phyloP scores from a whole-genome alignment of 1,284 basidiomycete species.

The Jaminaea rosea region DNA sequence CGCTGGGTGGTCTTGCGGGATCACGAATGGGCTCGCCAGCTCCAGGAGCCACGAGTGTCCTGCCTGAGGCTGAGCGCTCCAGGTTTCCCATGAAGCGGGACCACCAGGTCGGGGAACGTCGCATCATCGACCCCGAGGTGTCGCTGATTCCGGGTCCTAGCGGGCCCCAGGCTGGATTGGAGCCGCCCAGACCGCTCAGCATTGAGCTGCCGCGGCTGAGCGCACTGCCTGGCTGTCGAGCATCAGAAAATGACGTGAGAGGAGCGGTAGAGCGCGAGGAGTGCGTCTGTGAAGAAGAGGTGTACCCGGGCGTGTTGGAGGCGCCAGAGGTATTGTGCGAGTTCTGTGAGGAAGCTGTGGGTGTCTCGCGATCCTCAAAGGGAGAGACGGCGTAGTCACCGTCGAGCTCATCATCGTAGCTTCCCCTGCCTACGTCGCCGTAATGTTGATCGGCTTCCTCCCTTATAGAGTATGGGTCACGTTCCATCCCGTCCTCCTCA shows the following conservation, averaged over 20 bases:
- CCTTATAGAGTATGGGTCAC: not conserved
- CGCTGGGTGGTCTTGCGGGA: slow-evolving; percentile 22
- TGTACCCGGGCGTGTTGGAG: too few relatives aligned
- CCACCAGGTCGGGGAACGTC: slow-evolving; percentile 37
- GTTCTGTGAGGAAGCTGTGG: too few relatives aligned
- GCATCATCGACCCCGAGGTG: slow-evolving; percentile 8
- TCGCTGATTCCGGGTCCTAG: not conserved
- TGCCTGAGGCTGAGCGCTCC: slow-evolving; percentile 28
- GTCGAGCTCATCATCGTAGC: not conserved
- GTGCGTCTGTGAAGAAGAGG: too few relatives aligned
- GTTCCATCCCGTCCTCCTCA: slow-evolving; percentile 15
- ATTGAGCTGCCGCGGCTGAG: too few relatives aligned
- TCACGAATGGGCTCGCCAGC: slow-evolving; percentile 30
- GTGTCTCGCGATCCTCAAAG: too few relatives aligned
- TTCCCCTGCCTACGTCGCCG: not conserved
- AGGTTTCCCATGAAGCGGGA: slow-evolving; percentile 32
- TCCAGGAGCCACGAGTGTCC: slow-evolving; percentile 15
- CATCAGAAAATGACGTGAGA: too few relatives aligned
- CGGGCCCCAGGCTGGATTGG: too few relatives aligned
- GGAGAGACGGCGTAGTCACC: slow-evolving; percentile 5
- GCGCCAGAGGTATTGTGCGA: too few relatives aligned
- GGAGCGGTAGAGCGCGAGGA: too few relatives aligned
- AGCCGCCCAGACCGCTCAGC: too few relatives aligned
- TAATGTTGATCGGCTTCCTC: slow-evolving; percentile 1
- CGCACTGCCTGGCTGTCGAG: too few relatives aligned